Evolutionary conservation across 2,329 filamentous ascomycete genomes (phyloP).

Genomic region (Aspergillus carbonarius): DNA sequence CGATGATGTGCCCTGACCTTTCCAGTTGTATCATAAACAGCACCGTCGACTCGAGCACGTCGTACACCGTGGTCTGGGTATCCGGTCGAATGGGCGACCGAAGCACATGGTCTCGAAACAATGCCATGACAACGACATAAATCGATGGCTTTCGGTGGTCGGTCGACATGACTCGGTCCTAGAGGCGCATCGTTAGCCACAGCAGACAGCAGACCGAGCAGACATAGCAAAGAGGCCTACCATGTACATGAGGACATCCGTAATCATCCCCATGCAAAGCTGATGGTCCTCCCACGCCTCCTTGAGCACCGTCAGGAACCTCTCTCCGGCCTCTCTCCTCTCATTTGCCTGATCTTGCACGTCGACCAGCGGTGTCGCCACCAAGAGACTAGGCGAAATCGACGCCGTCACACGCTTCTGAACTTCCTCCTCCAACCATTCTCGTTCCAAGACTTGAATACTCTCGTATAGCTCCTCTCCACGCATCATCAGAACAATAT

Average conservation of each 20-base stretch:
- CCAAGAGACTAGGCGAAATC: slow-evolving; percentile 68
- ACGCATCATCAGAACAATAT: slow-evolving; percentile 85
- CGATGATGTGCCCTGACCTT: slow-evolving; percentile 82
- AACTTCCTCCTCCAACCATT: slow-evolving; percentile 75
- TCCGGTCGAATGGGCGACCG: slow-evolving; percentile 54
- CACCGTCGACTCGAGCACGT: slow-evolving; percentile 76
- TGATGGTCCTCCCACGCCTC: slow-evolving; percentile 86
- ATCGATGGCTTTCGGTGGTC: slow-evolving; percentile 75
- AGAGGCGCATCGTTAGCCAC: neutral
- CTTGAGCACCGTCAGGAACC: slow-evolving; percentile 73
- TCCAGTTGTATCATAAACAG: slow-evolving; percentile 93
- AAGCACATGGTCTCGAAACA: slow-evolving; percentile 86
- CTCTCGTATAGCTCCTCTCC: slow-evolving; percentile 77
- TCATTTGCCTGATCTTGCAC: slow-evolving; percentile 68
- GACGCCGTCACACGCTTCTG: slow-evolving; percentile 67
- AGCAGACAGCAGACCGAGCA: neutral
- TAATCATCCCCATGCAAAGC: slow-evolving; percentile 92
- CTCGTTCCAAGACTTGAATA: slow-evolving; percentile 76
- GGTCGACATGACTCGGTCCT: slow-evolving; percentile 77
- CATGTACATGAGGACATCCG: slow-evolving; percentile 97
- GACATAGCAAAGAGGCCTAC: slow-evolving; percentile 38
- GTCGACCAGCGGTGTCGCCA: slow-evolving; percentile 47
- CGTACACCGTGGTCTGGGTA: slow-evolving; percentile 56
- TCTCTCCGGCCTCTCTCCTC: slow-evolving; percentile 75
- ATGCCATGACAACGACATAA: slow-evolving; percentile 77